Conservation (phyloP, 2,329 filamentous ascomycete species). For the Colletotrichum lini region DNA sequence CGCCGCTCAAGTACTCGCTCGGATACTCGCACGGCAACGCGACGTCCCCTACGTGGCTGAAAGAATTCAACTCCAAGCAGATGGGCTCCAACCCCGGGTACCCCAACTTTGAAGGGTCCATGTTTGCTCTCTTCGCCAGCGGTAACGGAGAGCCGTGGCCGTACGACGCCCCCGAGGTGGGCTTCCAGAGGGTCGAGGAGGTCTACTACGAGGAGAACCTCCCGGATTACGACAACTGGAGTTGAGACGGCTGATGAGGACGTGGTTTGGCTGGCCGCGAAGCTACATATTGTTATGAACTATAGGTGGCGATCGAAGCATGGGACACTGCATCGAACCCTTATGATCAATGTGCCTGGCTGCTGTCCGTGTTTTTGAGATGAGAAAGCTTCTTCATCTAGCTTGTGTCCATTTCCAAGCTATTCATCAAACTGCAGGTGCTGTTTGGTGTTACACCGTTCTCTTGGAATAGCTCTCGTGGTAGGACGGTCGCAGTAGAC, state of each 20-base stretch:
- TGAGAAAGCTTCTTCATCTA: too few relatives aligned
- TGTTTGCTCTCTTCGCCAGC: conserved; percentile 46
- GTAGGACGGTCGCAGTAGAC: too few relatives aligned
- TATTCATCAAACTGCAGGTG: too few relatives aligned
- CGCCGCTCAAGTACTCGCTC: conserved; percentile 44
- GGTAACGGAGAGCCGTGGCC: conserved; percentile 45
- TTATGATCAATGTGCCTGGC: neutral
- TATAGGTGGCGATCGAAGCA: neutral
- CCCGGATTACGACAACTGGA: conserved; percentile 35
- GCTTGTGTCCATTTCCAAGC: too few relatives aligned
- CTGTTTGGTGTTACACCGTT: too few relatives aligned
- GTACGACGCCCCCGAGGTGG: conserved; percentile 43
- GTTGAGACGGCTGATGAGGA: neutral
- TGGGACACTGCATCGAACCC: neutral
- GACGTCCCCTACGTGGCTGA: conserved; percentile 38
- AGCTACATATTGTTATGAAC: neutral
- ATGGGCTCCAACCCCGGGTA: conserved; percentile 36
- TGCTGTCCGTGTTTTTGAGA: too few relatives aligned
- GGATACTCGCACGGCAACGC: conserved; percentile 44
- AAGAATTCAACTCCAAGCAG: conserved; percentile 38
- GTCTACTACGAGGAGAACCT: conserved; percentile 44
- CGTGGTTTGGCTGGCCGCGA: neutral
- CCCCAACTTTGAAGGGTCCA: conserved; percentile 45
- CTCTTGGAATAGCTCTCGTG: too few relatives aligned
- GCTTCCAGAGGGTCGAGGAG: conserved; percentile 44